A percentile compares a stretch with the other conserved stretches of the same genome.
Evolutionary conservation across 208 protist genomes (phyloP).

Genomic region (Trypanosoma congolense): DNA sequence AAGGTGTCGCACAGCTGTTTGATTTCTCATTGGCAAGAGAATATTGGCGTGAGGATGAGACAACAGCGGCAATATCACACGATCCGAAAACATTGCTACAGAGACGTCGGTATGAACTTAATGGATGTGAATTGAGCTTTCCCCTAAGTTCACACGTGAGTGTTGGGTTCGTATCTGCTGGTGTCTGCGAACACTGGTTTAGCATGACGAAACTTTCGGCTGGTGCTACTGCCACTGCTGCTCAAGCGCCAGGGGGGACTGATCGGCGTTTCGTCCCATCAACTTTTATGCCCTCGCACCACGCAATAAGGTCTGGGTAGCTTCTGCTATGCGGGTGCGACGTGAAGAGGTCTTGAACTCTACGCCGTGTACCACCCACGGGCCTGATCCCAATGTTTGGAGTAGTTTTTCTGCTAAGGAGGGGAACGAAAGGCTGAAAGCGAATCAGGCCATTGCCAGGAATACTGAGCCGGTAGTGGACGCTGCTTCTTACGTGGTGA

Average conservation of each 20-base stretch:
- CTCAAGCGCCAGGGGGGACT: too few species aligned
- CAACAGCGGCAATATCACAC: neutral
- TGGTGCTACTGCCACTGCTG: neutral
- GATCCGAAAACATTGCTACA: too few species aligned
- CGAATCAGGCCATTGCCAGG: neutral
- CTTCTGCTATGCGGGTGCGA: too few species aligned
- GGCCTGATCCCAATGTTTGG: too few species aligned
- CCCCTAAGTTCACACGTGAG: slow-evolving; percentile 68
- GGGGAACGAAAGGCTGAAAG: neutral
- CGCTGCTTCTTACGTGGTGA: slow-evolving; percentile 51
- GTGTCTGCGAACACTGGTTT: slow-evolving; percentile 29
- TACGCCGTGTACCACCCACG: too few species aligned
- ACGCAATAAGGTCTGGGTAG: too few species aligned
- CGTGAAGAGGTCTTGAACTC: too few species aligned
- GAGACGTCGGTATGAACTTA: slow-evolving; percentile 1
- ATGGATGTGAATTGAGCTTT: slow-evolving; percentile 35
- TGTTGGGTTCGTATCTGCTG: slow-evolving; percentile 78
- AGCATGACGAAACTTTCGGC: neutral
- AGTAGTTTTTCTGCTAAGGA: neutral
- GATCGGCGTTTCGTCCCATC: too few species aligned
- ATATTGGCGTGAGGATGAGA: neutral
- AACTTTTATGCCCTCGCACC: too few species aligned
- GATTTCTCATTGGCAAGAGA: slow-evolving; percentile 24
- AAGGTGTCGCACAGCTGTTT: slow-evolving; percentile 55
- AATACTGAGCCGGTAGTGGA: slow-evolving; percentile 13